Conservation (phyloP, 495 filamentous ascomycete genomes). For the Tuber melanosporum region DNA sequence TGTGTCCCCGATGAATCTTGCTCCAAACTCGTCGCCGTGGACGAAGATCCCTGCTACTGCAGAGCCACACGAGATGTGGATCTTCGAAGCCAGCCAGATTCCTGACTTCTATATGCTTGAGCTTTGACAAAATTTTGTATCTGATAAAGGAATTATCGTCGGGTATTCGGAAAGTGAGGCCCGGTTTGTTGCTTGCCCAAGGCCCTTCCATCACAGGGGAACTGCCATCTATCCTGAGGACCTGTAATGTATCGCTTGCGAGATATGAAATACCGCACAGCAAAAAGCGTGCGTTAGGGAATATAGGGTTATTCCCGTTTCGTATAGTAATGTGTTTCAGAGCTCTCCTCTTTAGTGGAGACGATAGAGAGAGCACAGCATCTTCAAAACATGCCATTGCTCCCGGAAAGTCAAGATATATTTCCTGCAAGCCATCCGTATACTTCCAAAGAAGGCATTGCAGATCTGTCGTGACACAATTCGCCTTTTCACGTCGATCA, state of each 20-base stretch:
- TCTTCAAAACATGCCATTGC: constrained; percentile 21
- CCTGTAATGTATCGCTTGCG: constrained; percentile 18
- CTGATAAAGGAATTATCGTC: constrained; percentile 18
- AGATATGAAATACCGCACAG: constrained; percentile 24
- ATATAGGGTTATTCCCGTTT: constrained; percentile 11
- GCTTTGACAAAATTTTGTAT: constrained; percentile 10
- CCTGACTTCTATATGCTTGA: constrained; percentile 19
- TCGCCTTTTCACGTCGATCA: background rate
- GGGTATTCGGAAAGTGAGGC: constrained; percentile 10
- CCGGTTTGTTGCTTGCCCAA: background rate
- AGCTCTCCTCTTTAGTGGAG: background rate
- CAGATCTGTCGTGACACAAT: constrained; percentile 12
- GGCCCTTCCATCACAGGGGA: background rate
- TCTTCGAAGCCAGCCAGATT: constrained; percentile 19
- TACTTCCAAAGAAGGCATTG: constrained; percentile 7
- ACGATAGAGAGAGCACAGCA: constrained; percentile 13
- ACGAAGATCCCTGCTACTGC: constrained; percentile 10
- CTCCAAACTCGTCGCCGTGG: background rate
- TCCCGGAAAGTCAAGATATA: constrained; percentile 21
- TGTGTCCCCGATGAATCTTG: background rate
- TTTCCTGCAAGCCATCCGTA: constrained; percentile 13
- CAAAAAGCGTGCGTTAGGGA: constrained; percentile 4
- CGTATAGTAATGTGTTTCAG: constrained; percentile 17
- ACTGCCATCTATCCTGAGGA: constrained; percentile 11
- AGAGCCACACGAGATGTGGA: constrained; percentile 16